Percentiles rank a stretch among this genome's conserved stretches.
Evolutionary conservation across 1,139 yeast species (phyloP).

Genomic region (Schwanniomyces etchellsii): DNA sequence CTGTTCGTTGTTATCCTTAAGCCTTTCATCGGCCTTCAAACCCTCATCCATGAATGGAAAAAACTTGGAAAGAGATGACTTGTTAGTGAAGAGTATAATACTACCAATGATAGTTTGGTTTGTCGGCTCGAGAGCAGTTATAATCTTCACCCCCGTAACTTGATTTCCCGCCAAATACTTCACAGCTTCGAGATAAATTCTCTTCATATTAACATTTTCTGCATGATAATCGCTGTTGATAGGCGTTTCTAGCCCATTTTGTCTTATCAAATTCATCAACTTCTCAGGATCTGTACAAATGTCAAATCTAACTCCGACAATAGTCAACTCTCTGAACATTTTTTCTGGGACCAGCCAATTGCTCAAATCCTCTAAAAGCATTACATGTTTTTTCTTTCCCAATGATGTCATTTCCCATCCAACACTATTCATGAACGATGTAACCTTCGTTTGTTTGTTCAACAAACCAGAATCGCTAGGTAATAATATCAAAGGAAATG

Average conservation of each 20-base stretch:
- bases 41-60: constrained; percentile 48
- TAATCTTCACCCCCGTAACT: constrained; percentile 36
- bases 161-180: constrained; percentile 14
- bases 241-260: constrained; percentile 4
- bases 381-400: constrained; percentile 22
- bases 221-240: constrained; percentile 6
- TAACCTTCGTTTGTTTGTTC: constrained; percentile 14
- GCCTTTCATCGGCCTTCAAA: constrained; percentile 5
- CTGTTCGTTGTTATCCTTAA: constrained; percentile 1
- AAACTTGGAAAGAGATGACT: constrained; percentile 40
- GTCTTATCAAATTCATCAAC: constrained; percentile 29
- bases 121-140: constrained; percentile 54
- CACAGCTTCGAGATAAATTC: constrained; percentile 21
- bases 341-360: constrained; percentile 53
- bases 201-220: constrained; percentile 11
- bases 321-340: constrained; percentile 51
- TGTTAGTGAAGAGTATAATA: constrained; percentile 47
- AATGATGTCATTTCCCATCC: constrained; percentile 29
- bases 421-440: constrained; percentile 29
- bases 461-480: constrained; percentile 24
- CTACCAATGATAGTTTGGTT: constrained; percentile 52
- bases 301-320: constrained; percentile 56
- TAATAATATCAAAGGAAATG: constrained; percentile 47
- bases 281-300: constrained; percentile 41
- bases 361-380: constrained; percentile 32